phyloP scores from a whole-genome alignment of 257 asterid genomes.

The Paulownia fortunei region DNA sequence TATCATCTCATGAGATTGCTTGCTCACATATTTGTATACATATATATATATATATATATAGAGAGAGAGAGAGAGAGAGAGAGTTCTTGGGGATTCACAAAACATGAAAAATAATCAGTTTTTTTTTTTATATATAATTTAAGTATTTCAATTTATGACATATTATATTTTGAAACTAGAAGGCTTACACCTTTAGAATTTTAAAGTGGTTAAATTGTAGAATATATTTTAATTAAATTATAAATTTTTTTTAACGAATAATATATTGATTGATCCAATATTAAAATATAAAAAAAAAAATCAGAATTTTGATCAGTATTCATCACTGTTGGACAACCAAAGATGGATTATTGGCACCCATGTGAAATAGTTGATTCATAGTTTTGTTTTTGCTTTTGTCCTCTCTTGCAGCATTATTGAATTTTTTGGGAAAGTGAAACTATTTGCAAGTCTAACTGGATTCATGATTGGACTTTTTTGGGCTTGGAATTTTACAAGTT shows the following conservation, averaged over 20 bases:
- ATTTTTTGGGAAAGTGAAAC: not conserved
- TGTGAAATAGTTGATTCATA: constrained; percentile 16
- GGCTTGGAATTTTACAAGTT: no score
- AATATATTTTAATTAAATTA: no score
- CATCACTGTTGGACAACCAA: constrained; percentile 22
- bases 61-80: no score
- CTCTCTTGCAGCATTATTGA: not conserved
- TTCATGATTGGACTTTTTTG: not conserved
- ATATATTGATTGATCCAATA: no score
- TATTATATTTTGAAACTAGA: no score
- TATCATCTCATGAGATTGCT: not conserved
- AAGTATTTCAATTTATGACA: no score
- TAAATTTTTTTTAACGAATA: no score
- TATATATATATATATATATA: not conserved
- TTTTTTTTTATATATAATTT: no score
- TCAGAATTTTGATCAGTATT: not conserved
- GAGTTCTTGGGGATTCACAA: not conserved
- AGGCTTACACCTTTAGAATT: no score
- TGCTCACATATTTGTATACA: not conserved
- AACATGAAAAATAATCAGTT: not conserved
- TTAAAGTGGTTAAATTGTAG: no score
- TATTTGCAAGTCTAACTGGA: not conserved
- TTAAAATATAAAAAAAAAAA: no score
- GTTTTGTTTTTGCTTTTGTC: not conserved
- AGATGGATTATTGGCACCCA: constrained; percentile 18